These are phyloP conservation scores for Clitoria ternatea DNA, from an alignment of 306 rosid species.

Conservation along the genomic window DNA sequence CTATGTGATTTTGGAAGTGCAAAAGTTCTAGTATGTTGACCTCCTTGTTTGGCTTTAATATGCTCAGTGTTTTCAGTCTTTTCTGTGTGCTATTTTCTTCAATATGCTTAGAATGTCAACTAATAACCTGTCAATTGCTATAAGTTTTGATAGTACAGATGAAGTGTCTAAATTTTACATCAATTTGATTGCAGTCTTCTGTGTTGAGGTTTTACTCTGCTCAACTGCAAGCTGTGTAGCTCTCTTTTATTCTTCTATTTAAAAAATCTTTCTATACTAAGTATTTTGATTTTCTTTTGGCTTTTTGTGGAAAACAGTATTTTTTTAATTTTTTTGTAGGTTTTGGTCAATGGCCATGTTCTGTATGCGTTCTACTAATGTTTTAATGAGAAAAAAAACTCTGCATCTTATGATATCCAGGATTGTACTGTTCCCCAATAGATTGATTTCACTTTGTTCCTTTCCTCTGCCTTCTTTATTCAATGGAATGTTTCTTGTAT, in stretches of 20 bases:
- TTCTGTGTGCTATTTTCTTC: not conserved
- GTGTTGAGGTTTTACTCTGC: not conserved
- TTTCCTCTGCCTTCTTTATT: not conserved
- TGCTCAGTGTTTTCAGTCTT: not conserved
- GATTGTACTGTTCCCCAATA: not conserved
- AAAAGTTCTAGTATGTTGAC: conserved; percentile 76
- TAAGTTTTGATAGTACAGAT: not conserved
- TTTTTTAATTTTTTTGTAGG: not conserved
- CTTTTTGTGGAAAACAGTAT: not conserved
- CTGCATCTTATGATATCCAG: not conserved
- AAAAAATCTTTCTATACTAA: not conserved
- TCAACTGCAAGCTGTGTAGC: not conserved
- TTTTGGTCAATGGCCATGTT: conserved; percentile 1
- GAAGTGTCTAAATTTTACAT: not conserved
- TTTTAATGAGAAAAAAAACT: not conserved
- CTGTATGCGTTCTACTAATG: not conserved
- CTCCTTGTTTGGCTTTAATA: conserved; percentile 17
- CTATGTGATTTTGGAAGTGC: conserved; percentile 98
- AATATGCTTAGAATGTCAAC: not conserved
- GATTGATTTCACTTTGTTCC: not conserved
- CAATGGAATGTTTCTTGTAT: conserved; percentile 15
- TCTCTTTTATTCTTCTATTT: not conserved
- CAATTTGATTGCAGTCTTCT: not conserved
- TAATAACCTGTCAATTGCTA: not conserved
- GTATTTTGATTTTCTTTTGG: not conserved